phyloP scores from a whole-genome alignment of 257 asterid genomes.

The Forsythia suspensa region DNA sequence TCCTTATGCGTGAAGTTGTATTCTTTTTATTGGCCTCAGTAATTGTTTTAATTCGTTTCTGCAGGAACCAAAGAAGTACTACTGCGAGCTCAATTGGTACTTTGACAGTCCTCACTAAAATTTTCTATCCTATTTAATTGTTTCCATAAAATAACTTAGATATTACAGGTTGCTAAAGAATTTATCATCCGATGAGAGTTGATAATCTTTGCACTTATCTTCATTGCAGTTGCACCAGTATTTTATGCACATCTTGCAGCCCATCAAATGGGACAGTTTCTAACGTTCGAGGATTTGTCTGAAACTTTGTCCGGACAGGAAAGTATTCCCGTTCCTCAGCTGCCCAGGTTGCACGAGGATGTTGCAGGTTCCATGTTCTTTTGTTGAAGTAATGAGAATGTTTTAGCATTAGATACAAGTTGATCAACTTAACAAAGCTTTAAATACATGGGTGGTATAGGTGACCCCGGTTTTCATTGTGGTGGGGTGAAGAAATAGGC shows the following conservation, averaged over 20 bases:
- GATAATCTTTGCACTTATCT: background rate
- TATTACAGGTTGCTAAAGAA: too few species aligned
- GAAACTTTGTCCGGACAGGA: conserved; percentile 45
- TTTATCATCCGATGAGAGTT: background rate
- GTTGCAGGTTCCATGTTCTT: conserved; percentile 92
- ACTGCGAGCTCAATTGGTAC: conserved; percentile 77
- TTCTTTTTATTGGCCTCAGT: conserved; percentile 1
- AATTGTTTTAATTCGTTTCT: conserved; percentile 7
- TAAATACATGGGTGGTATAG: conserved; percentile 23
- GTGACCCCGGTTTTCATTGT: background rate
- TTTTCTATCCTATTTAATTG: background rate
- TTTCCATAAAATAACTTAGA: too few species aligned
- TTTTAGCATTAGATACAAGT: background rate
- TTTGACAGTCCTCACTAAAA: conserved; percentile 14
- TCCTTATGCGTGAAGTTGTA: background rate
- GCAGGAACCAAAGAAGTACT: conserved; percentile 89
- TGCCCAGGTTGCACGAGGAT: conserved; percentile 71
- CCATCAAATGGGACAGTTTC: conserved; percentile 68
- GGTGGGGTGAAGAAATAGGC: background rate
- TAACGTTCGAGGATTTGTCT: conserved; percentile 65
- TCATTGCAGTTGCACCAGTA: conserved; percentile 77
- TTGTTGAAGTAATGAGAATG: conserved; percentile 44
- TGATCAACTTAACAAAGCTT: conserved; percentile 9
- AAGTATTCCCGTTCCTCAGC: conserved; percentile 46
- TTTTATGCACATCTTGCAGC: conserved; percentile 96